Evolutionary conservation across 2,329 filamentous ascomycete species (phyloP).

Genomic region (Berkeleyomyces basicola): DNA sequence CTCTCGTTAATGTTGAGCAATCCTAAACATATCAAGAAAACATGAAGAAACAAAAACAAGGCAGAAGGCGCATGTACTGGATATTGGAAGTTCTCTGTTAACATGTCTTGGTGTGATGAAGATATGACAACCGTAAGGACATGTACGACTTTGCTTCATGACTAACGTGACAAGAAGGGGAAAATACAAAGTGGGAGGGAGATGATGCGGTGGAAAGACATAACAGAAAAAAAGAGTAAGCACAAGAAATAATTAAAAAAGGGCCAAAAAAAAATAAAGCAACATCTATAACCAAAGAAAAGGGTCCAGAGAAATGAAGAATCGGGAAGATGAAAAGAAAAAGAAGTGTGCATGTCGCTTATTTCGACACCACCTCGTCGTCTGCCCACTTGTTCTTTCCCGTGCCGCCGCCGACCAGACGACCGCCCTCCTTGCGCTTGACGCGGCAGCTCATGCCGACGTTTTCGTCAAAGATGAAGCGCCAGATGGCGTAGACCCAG

Average conservation of each 20-base stretch:
- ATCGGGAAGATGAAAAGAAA: not conserved
- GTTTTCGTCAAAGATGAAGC: constrained; percentile 79
- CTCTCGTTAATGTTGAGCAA: constrained; percentile 11
- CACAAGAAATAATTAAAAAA: not conserved
- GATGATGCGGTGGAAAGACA: not conserved
- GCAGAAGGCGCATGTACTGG: too few species aligned
- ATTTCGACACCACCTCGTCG: constrained; percentile 46
- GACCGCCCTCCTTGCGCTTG: constrained; percentile 68
- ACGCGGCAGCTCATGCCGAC: constrained; percentile 86
- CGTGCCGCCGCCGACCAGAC: constrained; percentile 35
- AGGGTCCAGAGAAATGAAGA: not conserved
- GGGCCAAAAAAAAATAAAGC: not conserved
- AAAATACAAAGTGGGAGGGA: not conserved
- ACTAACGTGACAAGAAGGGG: not conserved
- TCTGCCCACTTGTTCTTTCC: constrained; percentile 42
- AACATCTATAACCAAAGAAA: not conserved
- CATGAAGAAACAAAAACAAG: too few species aligned
- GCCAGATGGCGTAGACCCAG: constrained; percentile 89
- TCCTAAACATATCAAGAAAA: too few species aligned
- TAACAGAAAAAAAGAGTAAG: not conserved
- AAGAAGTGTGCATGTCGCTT: not conserved
- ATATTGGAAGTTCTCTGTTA: too few species aligned
- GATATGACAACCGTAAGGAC: too few species aligned
- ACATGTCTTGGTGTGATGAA: too few species aligned
- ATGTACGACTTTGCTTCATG: too few species aligned